Evolutionary conservation across 768 basidiomycete species (phyloP).

Genomic region (Artomyces pyxidatus): DNA sequence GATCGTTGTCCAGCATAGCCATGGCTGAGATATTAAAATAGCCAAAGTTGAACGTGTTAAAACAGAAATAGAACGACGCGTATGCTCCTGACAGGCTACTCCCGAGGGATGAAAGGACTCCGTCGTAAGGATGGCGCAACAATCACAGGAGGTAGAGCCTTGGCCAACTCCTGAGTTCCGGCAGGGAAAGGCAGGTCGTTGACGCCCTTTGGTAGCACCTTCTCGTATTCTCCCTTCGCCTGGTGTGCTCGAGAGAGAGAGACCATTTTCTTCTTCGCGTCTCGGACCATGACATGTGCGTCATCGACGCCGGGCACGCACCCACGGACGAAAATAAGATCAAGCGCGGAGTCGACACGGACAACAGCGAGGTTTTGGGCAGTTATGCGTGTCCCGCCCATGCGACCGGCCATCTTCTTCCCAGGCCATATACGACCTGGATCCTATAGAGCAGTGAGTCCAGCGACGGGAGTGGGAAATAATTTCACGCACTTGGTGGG

Average conservation of each 20-base stretch:
- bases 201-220: slow-evolving; percentile 76
- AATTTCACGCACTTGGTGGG: slow-evolving; percentile 66
- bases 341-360: slow-evolving; percentile 77
- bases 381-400: slow-evolving; percentile 79
- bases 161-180: slow-evolving; percentile 72
- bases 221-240: slow-evolving; percentile 64
- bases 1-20: background rate
- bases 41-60: background rate
- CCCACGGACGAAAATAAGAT: slow-evolving; percentile 90
- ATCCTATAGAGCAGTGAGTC: slow-evolving; percentile 45
- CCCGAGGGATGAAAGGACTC: slow-evolving; percentile 68
- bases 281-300: slow-evolving; percentile 75
- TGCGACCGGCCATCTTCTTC: slow-evolving; percentile 95
- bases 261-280: slow-evolving; percentile 85
- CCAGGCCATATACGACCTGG: slow-evolving; percentile 95
- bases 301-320: slow-evolving; percentile 86
- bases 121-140: slow-evolving; percentile 66
- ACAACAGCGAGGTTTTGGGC: slow-evolving; percentile 84
- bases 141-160: slow-evolving; percentile 52
- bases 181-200: slow-evolving; percentile 88
- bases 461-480: background rate
- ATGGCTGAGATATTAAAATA: too few species aligned
- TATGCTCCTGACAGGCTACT: slow-evolving; percentile 28
- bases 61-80: background rate
- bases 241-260: slow-evolving; percentile 54